Evolutionary conservation across 371 early-diverging fungal genomes (phyloP), one percentile per base, ranked within the genome.

Genomic region (Smittium mucronatum): DNA sequence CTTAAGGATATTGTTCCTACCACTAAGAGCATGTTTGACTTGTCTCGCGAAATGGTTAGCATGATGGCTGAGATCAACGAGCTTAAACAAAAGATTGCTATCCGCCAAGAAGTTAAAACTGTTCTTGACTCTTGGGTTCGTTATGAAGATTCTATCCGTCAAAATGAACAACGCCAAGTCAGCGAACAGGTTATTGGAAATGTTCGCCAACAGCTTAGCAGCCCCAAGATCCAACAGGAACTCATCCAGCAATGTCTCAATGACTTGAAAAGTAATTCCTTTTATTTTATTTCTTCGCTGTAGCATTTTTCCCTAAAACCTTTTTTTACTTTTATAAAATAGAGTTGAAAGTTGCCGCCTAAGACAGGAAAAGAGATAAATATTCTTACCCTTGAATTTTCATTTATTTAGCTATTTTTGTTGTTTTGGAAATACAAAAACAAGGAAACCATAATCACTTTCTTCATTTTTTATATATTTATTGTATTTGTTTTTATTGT

Each of bases 111-210:
- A 81, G 86, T 91, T 78, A 93, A 93, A 87, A 36, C 84, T 31
- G 89, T 91, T 71, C 83, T 97, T 33, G 97, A 97, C 81, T 87
- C 90, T 63, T 95, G 95, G 95, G 95, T 95, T 64, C 95, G 97
- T 76, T 91, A 95, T 76, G 95, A 97, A 83, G 84, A 89, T 75
- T 83, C 84, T 36, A 83, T 97, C 71, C 93, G 97, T 79, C 95
- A 95, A 80, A 87, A 85, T 71, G 92, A 94, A 84, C 97, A 97
- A 85, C 89, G 88, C 85, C 82, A 88, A 68, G 81, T 95, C 75
- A 91, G 91, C 70, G 83, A 86, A 69, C 81, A 83, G 75, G 89
- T 97, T 81, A 92, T 97, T 75, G 87, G 84, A 76, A 88, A 85
- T 80, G 86, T 95, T 78, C 86, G 88, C 76, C 83, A 81, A 75